Evolutionary conservation across 257 asterid genomes (phyloP).

Genomic region (Capsicum baccatum): DNA sequence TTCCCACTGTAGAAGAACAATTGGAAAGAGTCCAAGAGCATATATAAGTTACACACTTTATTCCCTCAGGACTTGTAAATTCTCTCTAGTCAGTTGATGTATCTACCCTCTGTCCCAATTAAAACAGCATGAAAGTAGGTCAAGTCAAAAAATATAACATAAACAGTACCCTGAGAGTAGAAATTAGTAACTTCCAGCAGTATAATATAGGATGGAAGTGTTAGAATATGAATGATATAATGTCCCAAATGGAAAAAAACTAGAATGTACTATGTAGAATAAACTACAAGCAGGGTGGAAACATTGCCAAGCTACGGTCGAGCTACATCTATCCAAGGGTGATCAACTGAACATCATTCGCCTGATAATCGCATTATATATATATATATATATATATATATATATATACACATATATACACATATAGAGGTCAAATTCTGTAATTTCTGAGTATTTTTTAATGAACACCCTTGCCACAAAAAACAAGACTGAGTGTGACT

Average conservation of each 20-base stretch:
- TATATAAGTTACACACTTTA: slow-evolving; percentile 54
- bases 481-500: not conserved
- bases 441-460: not conserved
- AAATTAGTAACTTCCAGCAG: slow-evolving; percentile 23
- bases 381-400: too few species aligned
- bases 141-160: too few species aligned
- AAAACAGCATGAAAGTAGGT: too few species aligned
- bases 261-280: not conserved
- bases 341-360: not conserved
- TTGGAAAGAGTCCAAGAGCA: not conserved
- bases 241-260: not conserved
- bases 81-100: too few species aligned
- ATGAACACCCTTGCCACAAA: not conserved
- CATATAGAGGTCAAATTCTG: too few species aligned
- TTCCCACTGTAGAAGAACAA: slow-evolving; percentile 14
- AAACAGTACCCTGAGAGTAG: too few species aligned
- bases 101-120: too few species aligned
- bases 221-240: not conserved
- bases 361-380: not conserved
- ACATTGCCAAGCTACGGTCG: too few species aligned
- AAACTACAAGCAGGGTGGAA: slow-evolving; percentile 3
- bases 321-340: not conserved
- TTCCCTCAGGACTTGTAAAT: slow-evolving; percentile 72
- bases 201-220: not conserved
- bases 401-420: too few species aligned